phyloP scores from a whole-genome alignment of 2,329 filamentous ascomycete species.

The Lachnellula hyalina region DNA sequence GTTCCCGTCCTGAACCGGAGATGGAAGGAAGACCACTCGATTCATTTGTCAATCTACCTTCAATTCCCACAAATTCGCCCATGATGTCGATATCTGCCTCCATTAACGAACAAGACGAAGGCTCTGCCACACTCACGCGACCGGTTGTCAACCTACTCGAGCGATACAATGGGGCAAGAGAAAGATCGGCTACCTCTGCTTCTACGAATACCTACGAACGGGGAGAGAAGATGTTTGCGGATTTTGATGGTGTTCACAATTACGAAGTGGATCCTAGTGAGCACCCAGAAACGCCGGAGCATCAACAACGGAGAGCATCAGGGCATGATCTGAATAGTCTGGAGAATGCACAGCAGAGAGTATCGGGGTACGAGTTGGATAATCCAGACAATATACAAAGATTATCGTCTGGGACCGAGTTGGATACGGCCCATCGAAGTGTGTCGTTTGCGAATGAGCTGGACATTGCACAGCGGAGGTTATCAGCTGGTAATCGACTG shows the following conservation, averaged over 20 bases:
- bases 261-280: conserved; percentile 45
- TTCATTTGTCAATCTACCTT: conserved; percentile 26
- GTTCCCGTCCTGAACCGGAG: conserved; percentile 30
- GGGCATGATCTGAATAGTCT: conserved; percentile 3
- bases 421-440: conserved; percentile 1
- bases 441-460: conserved; percentile 5
- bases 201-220: conserved; percentile 53
- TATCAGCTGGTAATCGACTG: conserved; percentile 14
- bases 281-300: not conserved
- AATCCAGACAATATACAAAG: conserved; percentile 1
- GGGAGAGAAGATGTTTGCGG: conserved; percentile 62
- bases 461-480: conserved; percentile 12
- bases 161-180: conserved; percentile 7
- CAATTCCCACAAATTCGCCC: conserved; percentile 17
- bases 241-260: conserved; percentile 66
- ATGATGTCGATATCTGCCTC: conserved; percentile 20
- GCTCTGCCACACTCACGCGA: conserved; percentile 21
- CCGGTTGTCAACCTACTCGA: conserved; percentile 18
- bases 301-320: conserved; percentile 6
- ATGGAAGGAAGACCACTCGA: conserved; percentile 31
- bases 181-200: conserved; percentile 23
- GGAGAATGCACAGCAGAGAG: conserved; percentile 4
- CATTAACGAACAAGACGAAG: conserved; percentile 27
- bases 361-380: conserved; percentile 11
- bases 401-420: conserved; percentile 10